Percentiles rank a stretch among this genome's conserved stretches.
phyloP scores from a whole-genome alignment of 257 asterid species.

The Solanum virginianum region DNA sequence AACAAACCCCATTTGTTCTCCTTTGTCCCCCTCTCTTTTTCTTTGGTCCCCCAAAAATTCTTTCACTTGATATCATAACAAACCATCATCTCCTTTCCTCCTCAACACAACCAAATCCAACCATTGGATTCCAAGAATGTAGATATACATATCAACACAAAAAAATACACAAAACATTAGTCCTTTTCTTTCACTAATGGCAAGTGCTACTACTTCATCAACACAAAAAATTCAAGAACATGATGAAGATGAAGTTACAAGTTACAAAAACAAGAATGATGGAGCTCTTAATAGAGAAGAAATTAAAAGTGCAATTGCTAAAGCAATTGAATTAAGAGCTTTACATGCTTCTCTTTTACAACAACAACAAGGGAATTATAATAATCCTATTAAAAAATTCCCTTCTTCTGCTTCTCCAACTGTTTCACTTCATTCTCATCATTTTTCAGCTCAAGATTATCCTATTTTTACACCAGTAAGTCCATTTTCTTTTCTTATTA shows the following conservation, averaged over 20 bases:
- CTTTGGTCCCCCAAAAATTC: not conserved
- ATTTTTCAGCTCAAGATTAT: constrained; percentile 77
- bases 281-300: constrained; percentile 27
- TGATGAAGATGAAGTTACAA: not conserved
- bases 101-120: constrained; percentile 12
- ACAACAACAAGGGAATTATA: constrained; percentile 10
- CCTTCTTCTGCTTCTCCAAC: constrained; percentile 46
- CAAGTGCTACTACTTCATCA: constrained; percentile 2
- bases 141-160: not conserved
- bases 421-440: constrained; percentile 38
- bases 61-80: not conserved
- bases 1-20: not conserved
- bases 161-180: not conserved
- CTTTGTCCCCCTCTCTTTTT: not conserved
- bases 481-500: not conserved
- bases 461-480: constrained; percentile 93
- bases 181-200: constrained; percentile 18
- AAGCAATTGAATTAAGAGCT: constrained; percentile 84
- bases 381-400: constrained; percentile 39
- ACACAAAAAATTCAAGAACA: constrained; percentile 9
- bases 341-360: constrained; percentile 81
- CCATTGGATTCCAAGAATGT: constrained; percentile 23
- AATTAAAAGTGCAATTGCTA: constrained; percentile 66
- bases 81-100: not conserved
- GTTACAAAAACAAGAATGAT: constrained; percentile 4